Conservation (phyloP, 495 filamentous ascomycete genomes). For the Penicillium subrubescens region DNA sequence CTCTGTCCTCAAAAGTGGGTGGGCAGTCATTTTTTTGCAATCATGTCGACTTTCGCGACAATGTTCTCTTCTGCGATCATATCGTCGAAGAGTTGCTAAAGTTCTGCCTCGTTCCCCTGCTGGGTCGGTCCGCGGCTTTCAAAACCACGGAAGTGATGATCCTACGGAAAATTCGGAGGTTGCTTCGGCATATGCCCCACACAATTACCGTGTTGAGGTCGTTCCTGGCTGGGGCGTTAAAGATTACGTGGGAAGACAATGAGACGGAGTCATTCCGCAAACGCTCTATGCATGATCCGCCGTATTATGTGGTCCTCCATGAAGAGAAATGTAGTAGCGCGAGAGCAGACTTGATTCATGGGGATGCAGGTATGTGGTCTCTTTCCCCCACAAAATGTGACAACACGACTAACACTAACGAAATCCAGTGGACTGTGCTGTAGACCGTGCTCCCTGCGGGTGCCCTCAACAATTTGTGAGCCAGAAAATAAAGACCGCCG, state of each 20-base stretch:
- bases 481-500: too few species aligned
- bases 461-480: too few species aligned
- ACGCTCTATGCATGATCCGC: not conserved
- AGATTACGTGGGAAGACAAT: conserved; percentile 1
- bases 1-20: not conserved
- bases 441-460: too few species aligned
- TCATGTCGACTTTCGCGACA: not conserved
- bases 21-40: not conserved
- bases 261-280: not conserved
- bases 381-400: too few species aligned
- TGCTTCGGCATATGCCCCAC: not conserved
- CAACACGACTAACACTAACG: too few species aligned
- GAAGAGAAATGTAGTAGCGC: too few species aligned
- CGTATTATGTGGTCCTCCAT: too few species aligned
- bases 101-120: not conserved
- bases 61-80: not conserved
- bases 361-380: too few species aligned
- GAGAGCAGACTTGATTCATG: too few species aligned
- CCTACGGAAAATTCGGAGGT: not conserved
- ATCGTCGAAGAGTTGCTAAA: not conserved
- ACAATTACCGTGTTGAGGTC: not conserved
- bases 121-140: not conserved
- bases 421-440: too few species aligned
- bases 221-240: not conserved
- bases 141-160: not conserved